Evolutionary conservation across 2,329 filamentous ascomycete species (phyloP).

Genomic region (Aspergillus oerlinghausenensis): DNA sequence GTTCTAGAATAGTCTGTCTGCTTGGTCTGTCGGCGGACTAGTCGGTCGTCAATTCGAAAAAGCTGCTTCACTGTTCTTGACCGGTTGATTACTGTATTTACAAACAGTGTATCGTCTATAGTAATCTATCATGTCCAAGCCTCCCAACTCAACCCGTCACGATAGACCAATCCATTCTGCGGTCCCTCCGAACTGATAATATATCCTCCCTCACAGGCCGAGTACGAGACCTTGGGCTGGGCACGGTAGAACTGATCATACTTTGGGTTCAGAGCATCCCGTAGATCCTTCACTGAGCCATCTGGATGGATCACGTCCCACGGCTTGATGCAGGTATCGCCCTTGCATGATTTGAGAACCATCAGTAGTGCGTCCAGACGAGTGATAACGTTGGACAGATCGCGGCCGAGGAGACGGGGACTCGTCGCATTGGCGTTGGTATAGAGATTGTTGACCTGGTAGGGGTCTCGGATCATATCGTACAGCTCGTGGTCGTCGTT

Average conservation of each 20-base stretch:
- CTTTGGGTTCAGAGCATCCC: slow-evolving; percentile 25
- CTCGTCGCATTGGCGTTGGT: background rate
- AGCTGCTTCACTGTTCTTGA: too few relatives aligned
- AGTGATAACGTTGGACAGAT: slow-evolving; percentile 15
- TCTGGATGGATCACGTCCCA: slow-evolving; percentile 34
- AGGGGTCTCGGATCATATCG: slow-evolving; percentile 34
- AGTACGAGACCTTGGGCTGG: slow-evolving; percentile 31
- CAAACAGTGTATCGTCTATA: background rate
- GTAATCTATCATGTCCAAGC: slow-evolving; percentile 11
- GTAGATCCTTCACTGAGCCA: slow-evolving; percentile 25
- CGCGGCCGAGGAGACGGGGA: slow-evolving; percentile 16
- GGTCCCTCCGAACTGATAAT: slow-evolving; percentile 34
- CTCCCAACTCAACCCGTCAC: slow-evolving; percentile 18
- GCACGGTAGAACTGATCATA: slow-evolving; percentile 32
- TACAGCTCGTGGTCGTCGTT: slow-evolving; percentile 40
- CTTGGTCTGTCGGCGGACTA: too few relatives aligned
- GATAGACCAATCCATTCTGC: slow-evolving; percentile 18
- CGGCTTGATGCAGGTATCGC: slow-evolving; percentile 30
- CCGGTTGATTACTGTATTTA: background rate
- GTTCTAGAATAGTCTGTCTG: too few relatives aligned
- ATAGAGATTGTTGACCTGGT: slow-evolving; percentile 34
- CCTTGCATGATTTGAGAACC: slow-evolving; percentile 38
- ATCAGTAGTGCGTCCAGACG: slow-evolving; percentile 35
- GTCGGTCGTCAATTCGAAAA: too few relatives aligned
- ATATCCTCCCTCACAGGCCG: slow-evolving; percentile 34